A percentile compares a stretch with the other conserved stretches of the same genome.
Evolutionary conservation across 805 yeast species (phyloP).

Genomic region (Wickerhamomyces rabaulensis): DNA sequence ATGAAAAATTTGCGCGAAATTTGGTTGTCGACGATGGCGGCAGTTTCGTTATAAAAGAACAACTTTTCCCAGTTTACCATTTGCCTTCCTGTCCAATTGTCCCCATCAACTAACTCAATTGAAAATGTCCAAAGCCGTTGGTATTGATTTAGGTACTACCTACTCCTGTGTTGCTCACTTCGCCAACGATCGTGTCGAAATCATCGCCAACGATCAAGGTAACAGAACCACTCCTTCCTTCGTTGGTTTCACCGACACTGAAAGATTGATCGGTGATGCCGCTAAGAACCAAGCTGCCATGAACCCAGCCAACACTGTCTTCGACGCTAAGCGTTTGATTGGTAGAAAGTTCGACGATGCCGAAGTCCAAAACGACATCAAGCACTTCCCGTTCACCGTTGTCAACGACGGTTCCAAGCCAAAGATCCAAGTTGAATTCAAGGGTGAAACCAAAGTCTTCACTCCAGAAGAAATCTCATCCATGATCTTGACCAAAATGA

Average conservation of each 20-base stretch:
- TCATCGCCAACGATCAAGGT: conserved; percentile 97
- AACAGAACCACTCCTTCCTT: conserved; percentile 96
- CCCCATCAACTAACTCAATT: not conserved
- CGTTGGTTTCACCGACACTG: conserved; percentile 90
- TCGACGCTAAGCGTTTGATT: conserved; percentile 87
- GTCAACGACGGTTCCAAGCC: conserved; percentile 72
- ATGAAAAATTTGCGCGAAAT: not conserved
- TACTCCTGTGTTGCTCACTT: conserved; percentile 96
- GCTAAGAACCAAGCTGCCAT: conserved; percentile 97
- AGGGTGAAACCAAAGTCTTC: conserved; percentile 80
- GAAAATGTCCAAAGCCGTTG: conserved; percentile 16
- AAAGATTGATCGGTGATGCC: conserved; percentile 34
- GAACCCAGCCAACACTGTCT: conserved; percentile 86
- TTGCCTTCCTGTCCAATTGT: not conserved
- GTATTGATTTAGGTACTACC: conserved; percentile 84
- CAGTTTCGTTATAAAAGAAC: not conserved
- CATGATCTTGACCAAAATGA: conserved; percentile 87
- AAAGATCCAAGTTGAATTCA: conserved; percentile 27
- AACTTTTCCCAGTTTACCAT: not conserved
- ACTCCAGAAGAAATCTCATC: conserved; percentile 94
- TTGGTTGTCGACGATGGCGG: not conserved
- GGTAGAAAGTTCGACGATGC: conserved; percentile 83
- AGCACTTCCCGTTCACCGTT: conserved; percentile 82
- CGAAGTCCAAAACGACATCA: conserved; percentile 71
- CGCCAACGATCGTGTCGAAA: conserved; percentile 87